Base-by-base conservation (phyloP, 2,329 filamentous ascomycete species). In the Aspergillus sojae region DNA sequence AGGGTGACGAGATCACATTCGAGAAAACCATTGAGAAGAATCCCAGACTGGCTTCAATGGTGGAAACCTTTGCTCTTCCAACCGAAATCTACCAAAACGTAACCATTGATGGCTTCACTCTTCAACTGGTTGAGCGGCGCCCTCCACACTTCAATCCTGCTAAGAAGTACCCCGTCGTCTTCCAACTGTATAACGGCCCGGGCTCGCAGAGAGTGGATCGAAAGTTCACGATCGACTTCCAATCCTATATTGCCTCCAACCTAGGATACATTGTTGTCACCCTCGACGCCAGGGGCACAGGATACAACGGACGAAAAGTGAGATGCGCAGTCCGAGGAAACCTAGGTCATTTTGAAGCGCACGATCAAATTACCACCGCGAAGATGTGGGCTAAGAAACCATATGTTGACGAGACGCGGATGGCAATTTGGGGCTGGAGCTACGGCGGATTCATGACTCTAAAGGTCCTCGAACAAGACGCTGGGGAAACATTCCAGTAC, bases 361-460 rank as follows among this genome's bases (percentile, higher is more conserved):
- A 88, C 45, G 95, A 98, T 77, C 95, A 99, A 77, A 98, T 99
- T 68, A 91, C 89, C 30, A 91, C 93, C 0, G 95, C 92, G 4
- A 91, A 94, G 78, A 87, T 91, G 68, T 98, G 93, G 89, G 90
- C 91, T 0, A 81, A 83, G 43, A 94, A 93, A 75, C 79, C 85
- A 16, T 98, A 99, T 77, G 89, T 97, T 16, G 96, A 99, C 75
- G 83, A 86, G 30, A 84, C 88, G 7, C 88, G 91, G 60, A 87
- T 99, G 70, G 94, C 93, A 23, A 96, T 99, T 74, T 99, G 95
- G 95, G 95, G 95, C 55, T 99, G 95, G 95, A 96, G 92, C 67
- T 99, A 95, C 74, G 95, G 95, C 62, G 95, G 95, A 12, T 99
- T 96, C 83, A 91, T 92, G 83, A 92, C 95, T 6, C 85, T 99